phyloP scores from a whole-genome alignment of 352 stramenopile species.

The Phytopythium aichiense region DNA sequence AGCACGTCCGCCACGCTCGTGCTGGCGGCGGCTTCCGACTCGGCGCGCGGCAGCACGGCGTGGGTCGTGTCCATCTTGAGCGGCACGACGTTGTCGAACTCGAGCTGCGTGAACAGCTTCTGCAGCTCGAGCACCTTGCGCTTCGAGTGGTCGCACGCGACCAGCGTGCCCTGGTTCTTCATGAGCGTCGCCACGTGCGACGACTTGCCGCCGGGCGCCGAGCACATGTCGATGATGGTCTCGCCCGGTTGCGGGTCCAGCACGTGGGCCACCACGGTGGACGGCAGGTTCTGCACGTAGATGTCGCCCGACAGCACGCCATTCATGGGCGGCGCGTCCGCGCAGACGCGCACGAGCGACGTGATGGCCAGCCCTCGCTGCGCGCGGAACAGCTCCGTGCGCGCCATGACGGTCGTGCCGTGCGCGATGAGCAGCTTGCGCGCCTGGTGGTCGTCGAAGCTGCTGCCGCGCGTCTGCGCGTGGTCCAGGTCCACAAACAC shows the following conservation, averaged over 20 bases:
- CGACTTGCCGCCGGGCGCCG: conserved; percentile 92
- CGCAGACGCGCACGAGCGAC: conserved; percentile 62
- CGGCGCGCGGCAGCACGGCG: conserved; percentile 54
- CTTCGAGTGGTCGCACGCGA: conserved; percentile 90
- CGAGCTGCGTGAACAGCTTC: conserved; percentile 68
- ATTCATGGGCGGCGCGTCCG: conserved; percentile 87
- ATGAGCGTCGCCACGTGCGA: conserved; percentile 92
- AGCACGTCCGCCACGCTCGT: conserved; percentile 62
- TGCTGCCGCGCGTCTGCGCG: conserved; percentile 63
- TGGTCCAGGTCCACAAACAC: conserved; percentile 87
- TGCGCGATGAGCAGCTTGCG: conserved; percentile 78
- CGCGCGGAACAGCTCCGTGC: conserved; percentile 77
- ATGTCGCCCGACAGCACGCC: conserved; percentile 76
- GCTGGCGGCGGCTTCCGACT: conserved; percentile 14
- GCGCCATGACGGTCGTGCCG: conserved; percentile 63
- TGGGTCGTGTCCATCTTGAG: conserved; percentile 88
- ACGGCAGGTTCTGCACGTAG: conserved; percentile 94
- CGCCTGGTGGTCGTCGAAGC: conserved; percentile 65
- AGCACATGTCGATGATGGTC: conserved; percentile 93
- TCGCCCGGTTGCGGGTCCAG: conserved; percentile 82
- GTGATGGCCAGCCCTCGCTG: conserved; percentile 61
- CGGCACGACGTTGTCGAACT: conserved; percentile 52
- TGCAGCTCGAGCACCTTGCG: conserved; percentile 81
- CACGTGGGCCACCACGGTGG: conserved; percentile 87
- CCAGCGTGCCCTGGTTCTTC: conserved; percentile 77